Percentiles rank a stretch among this genome's conserved stretches.
These are phyloP conservation scores for Botrytis deweyae DNA, from an alignment of 2,329 filamentous ascomycete genomes.

Conservation along the genomic window DNA sequence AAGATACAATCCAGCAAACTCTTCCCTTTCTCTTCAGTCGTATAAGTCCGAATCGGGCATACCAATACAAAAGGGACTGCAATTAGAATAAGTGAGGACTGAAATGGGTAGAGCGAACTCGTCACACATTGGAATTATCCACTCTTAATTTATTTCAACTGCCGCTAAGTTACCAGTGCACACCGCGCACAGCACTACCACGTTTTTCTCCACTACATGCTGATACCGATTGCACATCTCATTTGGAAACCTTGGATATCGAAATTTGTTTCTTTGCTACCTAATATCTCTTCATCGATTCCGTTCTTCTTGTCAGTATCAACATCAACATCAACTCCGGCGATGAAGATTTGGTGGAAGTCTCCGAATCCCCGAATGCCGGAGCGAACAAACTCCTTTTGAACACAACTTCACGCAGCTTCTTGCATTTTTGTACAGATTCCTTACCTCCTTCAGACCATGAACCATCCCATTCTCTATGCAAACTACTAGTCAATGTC, in stretches of 20 bases:
- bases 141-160: slow-evolving; percentile 5
- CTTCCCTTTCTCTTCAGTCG: background rate
- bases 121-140: background rate
- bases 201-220: slow-evolving; percentile 5
- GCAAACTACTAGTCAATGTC: slow-evolving; percentile 7
- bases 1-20: background rate
- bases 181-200: background rate
- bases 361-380: background rate
- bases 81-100: background rate
- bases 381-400: background rate
- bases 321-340: background rate
- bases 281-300: background rate
- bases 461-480: slow-evolving; percentile 2
- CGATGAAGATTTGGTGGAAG: background rate
- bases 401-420: slow-evolving; percentile 4
- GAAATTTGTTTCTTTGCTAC: background rate
- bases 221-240: background rate
- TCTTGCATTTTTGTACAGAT: background rate
- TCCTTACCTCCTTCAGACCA: background rate
- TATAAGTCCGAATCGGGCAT: background rate
- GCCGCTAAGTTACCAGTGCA: slow-evolving; percentile 4
- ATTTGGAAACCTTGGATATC: background rate
- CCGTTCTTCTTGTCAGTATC: background rate
- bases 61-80: background rate
- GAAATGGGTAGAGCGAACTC: background rate